Evolutionary conservation across 768 basidiomycete species (phyloP).

Genomic region (Suillus subalutaceus): DNA sequence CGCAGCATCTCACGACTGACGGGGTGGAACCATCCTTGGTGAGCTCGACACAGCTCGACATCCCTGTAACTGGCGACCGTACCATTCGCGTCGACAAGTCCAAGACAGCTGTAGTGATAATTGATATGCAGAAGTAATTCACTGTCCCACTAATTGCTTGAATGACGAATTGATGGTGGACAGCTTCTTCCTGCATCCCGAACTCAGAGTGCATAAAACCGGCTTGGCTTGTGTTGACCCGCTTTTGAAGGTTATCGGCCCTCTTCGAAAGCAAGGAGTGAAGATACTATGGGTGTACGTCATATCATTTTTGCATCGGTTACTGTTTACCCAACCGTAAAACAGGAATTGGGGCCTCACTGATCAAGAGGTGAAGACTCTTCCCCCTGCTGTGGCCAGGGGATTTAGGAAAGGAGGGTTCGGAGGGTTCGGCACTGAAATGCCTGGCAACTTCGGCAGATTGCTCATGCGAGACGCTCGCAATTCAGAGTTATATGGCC

Average conservation of each 20-base stretch:
- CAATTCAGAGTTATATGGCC: conserved; percentile 66
- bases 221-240: conserved; percentile 63
- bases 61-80: conserved; percentile 55
- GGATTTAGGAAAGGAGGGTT: conserved; percentile 52
- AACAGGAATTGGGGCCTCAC: conserved; percentile 74
- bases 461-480: conserved; percentile 58
- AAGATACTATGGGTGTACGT: conserved; percentile 70
- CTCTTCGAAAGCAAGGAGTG: conserved; percentile 49
- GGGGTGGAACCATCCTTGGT: conserved; percentile 35
- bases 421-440: conserved; percentile 56
- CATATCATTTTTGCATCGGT: not conserved
- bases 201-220: conserved; percentile 53
- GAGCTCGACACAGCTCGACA: conserved; percentile 48
- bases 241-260: conserved; percentile 49
- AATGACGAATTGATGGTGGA: conserved; percentile 12
- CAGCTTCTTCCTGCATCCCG: conserved; percentile 69
- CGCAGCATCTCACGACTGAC: conserved; percentile 37
- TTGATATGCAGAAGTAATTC: conserved; percentile 76
- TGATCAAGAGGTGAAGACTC: conserved; percentile 58
- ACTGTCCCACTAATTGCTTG: not conserved
- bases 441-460: conserved; percentile 57
- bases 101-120: conserved; percentile 58
- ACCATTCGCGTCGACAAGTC: conserved; percentile 52
- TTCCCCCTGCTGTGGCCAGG: conserved; percentile 62
- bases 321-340: not conserved